Conservation (phyloP, 139 green algal genomes). For the Coccomyxa sp. region DNA sequence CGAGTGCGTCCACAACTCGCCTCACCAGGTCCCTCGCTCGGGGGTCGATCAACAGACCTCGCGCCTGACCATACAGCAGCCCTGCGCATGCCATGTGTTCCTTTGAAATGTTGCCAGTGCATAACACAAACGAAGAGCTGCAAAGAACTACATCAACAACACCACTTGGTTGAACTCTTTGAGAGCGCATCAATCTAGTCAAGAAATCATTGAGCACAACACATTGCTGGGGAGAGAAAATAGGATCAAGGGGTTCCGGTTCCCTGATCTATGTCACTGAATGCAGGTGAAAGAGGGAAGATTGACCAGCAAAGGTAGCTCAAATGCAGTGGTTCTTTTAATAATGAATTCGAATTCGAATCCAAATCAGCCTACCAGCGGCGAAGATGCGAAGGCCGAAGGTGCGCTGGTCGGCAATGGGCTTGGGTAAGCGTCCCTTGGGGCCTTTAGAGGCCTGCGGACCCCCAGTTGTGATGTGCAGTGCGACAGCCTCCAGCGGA, state of each 20-base stretch:
- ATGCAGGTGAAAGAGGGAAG: no score
- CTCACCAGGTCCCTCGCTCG: not conserved
- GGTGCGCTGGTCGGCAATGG: not conserved
- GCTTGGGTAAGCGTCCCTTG: not conserved
- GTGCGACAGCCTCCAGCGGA: not conserved
- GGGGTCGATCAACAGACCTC: slow-evolving; percentile 1
- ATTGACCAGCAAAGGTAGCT: no score
- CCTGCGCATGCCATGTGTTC: slow-evolving; percentile 6
- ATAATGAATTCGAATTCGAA: no score
- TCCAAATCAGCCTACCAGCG: not conserved
- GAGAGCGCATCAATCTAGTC: no score
- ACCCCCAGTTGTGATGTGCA: slow-evolving; percentile 2
- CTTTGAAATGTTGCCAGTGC: not conserved
- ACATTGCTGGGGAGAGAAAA: no score
- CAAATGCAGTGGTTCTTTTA: no score
- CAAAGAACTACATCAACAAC: not conserved
- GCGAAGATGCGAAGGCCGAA: not conserved
- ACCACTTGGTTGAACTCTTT: no score
- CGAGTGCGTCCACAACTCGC: slow-evolving; percentile 2
- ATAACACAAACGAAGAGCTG: not conserved
- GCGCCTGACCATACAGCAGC: slow-evolving; percentile 11
- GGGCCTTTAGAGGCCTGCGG: not conserved
- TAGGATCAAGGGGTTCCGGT: no score
- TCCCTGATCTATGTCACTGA: no score
- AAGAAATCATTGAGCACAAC: no score